Evolutionary conservation across 2,329 filamentous ascomycete species (phyloP), one percentile per base, ranked within the genome.

Genomic region (Alternaria consortialis): DNA sequence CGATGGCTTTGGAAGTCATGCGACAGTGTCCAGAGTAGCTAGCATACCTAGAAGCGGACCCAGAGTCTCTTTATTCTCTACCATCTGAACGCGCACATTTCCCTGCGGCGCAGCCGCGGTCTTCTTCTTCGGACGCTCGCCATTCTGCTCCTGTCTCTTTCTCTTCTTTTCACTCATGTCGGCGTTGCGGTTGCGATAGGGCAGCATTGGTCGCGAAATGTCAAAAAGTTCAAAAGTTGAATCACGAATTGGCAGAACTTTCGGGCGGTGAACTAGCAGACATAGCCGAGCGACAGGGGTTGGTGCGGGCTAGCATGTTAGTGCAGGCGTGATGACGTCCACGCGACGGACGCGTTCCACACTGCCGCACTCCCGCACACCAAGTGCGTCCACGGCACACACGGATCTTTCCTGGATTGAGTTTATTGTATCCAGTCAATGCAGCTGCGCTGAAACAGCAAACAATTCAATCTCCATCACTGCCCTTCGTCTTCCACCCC

Each of bases 11-110:
- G 27, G 17, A 29, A 11, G 31, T n/a, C 17, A 56, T 54, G 56
- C 56, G 56, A 52, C 54, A 44, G 25, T 25, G 13, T 32, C 5
- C 4, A 20, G 27, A 23, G 42, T 23, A 39, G 47, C 48, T n/a
- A 27, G 48, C 47, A 67, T 80, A 86, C 84, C 80, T 60, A 86
- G 79, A 29, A 85, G 77, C 43, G 84, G 84, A 62, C 80, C 80
- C 64, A 83, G 75, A 56, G 79, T 78, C 68, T 80, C 81, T 58
- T 81, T 73, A 66, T 84, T 83, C 61, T 83, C 77, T 46, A 85
- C 66, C 42, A 84, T 71, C 61, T 81, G 80, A 47, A 84, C 80
- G 47, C 76, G 77, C 40, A 85, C 76, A 25, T 59, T 74, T 31
- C 79, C 75, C 31, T 79, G 69, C 27, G 75, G 71, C 54, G 77